Evolutionary conservation across 176 grass and related monocot genomes (phyloP).

Genomic region (Raddia distichophylla): DNA sequence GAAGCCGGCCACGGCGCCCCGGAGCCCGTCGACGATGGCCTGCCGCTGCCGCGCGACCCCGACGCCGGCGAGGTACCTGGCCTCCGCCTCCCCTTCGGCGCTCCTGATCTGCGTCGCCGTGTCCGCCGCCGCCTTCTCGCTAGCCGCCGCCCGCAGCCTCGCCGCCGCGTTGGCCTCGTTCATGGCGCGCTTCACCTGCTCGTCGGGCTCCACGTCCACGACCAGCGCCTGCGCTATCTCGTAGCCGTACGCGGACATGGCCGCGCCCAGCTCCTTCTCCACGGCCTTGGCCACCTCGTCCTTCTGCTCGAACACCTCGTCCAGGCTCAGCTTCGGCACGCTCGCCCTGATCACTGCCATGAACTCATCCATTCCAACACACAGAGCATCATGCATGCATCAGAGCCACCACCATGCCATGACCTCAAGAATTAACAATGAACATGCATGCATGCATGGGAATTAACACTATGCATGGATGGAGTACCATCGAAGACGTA

Average conservation of each 20-base stretch:
- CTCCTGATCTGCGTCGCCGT: slow-evolving; percentile 53
- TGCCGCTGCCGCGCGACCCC: slow-evolving; percentile 53
- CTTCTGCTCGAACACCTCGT: slow-evolving; percentile 68
- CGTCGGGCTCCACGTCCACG: slow-evolving; percentile 62
- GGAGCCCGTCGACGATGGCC: slow-evolving; percentile 60
- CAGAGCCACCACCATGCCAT: too few relatives aligned
- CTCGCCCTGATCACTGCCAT: slow-evolving; percentile 58
- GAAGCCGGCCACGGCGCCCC: slow-evolving; percentile 27
- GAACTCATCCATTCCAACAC: too few relatives aligned
- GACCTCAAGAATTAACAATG: too few relatives aligned
- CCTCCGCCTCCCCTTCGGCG: slow-evolving; percentile 62
- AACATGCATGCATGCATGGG: too few relatives aligned
- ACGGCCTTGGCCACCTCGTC: slow-evolving; percentile 49
- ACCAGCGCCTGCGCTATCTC: slow-evolving; percentile 70
- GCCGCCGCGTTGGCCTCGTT: slow-evolving; percentile 71
- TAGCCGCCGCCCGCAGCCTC: slow-evolving; percentile 45
- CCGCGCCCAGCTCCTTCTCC: slow-evolving; percentile 59
- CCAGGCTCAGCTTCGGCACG: slow-evolving; percentile 58
- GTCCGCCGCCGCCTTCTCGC: slow-evolving; percentile 40
- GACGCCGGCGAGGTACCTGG: slow-evolving; percentile 55
- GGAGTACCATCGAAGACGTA: slow-evolving; percentile 82
- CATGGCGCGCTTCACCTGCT: slow-evolving; percentile 59
- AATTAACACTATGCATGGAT: too few relatives aligned
- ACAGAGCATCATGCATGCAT: too few relatives aligned
- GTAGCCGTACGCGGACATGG: slow-evolving; percentile 62